Evolutionary conservation across 345 rosid genomes (phyloP).

Genomic region (Gynandropsis gynandra): DNA sequence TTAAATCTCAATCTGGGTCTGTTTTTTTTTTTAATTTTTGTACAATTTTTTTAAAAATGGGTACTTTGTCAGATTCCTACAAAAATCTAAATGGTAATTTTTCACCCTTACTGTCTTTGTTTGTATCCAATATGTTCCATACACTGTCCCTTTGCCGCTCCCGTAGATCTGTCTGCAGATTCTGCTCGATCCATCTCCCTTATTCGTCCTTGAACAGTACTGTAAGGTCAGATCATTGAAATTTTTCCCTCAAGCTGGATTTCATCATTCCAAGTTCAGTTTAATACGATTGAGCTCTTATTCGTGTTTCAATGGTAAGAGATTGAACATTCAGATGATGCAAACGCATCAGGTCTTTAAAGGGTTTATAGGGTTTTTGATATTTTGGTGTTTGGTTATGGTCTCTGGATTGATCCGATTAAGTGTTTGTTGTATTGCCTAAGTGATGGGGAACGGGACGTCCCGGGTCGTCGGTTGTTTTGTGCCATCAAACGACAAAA

Average conservation of each 20-base stretch:
- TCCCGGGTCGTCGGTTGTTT: constrained; percentile 96
- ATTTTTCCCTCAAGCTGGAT: no score
- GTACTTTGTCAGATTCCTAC: no score
- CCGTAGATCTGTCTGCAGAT: constrained; percentile 58
- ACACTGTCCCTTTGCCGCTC: constrained; percentile 34
- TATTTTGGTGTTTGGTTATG: constrained; percentile 36
- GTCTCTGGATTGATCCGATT: no score
- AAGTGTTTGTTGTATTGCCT: constrained; percentile 29
- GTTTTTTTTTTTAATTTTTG: constrained; percentile 21
- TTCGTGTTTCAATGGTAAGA: constrained; percentile 19
- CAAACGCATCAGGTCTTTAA: constrained; percentile 44
- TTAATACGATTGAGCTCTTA: no score
- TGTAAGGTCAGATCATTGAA: no score
- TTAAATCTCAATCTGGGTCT: constrained; percentile 36
- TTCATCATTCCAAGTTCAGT: constrained; percentile 1
- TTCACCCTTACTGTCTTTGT: constrained; percentile 22
- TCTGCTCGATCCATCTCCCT: constrained; percentile 53
- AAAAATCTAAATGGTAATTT: constrained; percentile 38
- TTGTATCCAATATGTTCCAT: constrained; percentile 59
- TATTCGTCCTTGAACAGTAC: no score
- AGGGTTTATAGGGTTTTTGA: constrained; percentile 45
- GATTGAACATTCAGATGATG: constrained; percentile 54
- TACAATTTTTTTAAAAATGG: constrained; percentile 23
- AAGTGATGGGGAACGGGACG: constrained; percentile 84
- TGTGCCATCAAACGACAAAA: constrained; percentile 67